These are phyloP conservation scores for Gamarada debralockiae DNA, from an alignment of 495 filamentous ascomycete genomes.

Conservation along the genomic window DNA sequence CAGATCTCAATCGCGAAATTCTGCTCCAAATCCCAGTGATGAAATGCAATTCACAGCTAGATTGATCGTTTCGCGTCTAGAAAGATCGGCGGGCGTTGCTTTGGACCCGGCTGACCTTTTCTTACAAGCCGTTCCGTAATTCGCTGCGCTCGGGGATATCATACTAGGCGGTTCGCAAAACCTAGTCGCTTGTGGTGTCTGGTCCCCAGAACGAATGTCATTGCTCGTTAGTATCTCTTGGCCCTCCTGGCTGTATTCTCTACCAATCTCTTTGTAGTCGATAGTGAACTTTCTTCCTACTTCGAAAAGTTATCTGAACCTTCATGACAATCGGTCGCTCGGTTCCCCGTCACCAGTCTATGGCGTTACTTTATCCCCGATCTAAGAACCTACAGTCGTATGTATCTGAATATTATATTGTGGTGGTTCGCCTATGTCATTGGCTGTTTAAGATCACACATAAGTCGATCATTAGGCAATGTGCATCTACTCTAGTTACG, in stretches of 20 bases:
- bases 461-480: constrained; percentile 33
- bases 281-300: constrained; percentile 29
- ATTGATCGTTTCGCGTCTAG: constrained; percentile 29
- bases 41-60: constrained; percentile 39
- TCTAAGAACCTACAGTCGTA: constrained; percentile 33
- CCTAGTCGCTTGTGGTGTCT: constrained; percentile 41
- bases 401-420: constrained; percentile 40
- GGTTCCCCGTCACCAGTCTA: constrained; percentile 36
- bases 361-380: constrained; percentile 36
- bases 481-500: constrained; percentile 26
- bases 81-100: constrained; percentile 27
- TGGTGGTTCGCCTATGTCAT: constrained; percentile 37
- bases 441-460: constrained; percentile 29
- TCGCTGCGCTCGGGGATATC: constrained; percentile 39
- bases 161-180: constrained; percentile 42
- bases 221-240: constrained; percentile 30
- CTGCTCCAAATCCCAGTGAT: constrained; percentile 32
- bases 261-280: constrained; percentile 24
- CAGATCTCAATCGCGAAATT: constrained; percentile 17
- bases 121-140: constrained; percentile 39
- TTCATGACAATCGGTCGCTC: constrained; percentile 37
- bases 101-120: constrained; percentile 38
- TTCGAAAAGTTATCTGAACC: constrained; percentile 37
- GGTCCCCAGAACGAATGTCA: constrained; percentile 37
- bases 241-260: constrained; percentile 8